A percentile compares a stretch with the other conserved stretches of the same genome.
Conservation (phyloP, 257 asterid species). For the Forsythia viridissima region DNA sequence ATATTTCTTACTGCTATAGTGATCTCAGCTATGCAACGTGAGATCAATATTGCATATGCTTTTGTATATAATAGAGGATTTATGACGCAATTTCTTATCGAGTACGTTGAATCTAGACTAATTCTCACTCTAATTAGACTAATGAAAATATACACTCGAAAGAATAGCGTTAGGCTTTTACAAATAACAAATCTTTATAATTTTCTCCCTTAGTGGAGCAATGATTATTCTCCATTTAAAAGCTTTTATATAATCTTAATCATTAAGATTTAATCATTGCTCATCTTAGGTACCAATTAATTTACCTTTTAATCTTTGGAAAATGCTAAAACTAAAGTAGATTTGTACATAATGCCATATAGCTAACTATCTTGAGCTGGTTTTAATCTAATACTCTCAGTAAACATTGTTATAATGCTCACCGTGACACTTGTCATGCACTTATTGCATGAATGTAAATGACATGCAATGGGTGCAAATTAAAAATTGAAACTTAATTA, state of each 20-base stretch:
- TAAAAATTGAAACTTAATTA: no score
- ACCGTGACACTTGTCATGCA: no score
- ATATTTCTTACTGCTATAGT: background rate
- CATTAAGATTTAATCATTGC: slow-evolving; percentile 15
- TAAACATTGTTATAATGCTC: no score
- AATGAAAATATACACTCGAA: background rate
- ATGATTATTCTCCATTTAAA: slow-evolving; percentile 31
- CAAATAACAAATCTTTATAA: slow-evolving; percentile 9
- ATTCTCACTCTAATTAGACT: background rate
- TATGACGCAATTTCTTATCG: background rate
- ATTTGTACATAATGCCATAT: slow-evolving; percentile 27
- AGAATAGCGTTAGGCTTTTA: background rate
- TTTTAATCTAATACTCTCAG: no score
- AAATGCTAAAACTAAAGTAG: slow-evolving; percentile 20
- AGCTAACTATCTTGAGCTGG: slow-evolving; percentile 22
- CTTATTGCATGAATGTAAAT: no score
- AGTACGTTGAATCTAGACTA: background rate
- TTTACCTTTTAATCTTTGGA: background rate
- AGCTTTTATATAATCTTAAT: slow-evolving; percentile 21
- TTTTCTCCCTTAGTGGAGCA: slow-evolving; percentile 19
- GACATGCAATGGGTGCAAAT: no score
- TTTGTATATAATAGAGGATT: no score
- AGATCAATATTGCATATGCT: background rate
- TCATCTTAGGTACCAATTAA: background rate
- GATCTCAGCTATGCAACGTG: background rate